These are phyloP conservation scores for Dryadomyces quercivorus DNA, from an alignment of 2,329 filamentous ascomycete species.

Conservation along the genomic window DNA sequence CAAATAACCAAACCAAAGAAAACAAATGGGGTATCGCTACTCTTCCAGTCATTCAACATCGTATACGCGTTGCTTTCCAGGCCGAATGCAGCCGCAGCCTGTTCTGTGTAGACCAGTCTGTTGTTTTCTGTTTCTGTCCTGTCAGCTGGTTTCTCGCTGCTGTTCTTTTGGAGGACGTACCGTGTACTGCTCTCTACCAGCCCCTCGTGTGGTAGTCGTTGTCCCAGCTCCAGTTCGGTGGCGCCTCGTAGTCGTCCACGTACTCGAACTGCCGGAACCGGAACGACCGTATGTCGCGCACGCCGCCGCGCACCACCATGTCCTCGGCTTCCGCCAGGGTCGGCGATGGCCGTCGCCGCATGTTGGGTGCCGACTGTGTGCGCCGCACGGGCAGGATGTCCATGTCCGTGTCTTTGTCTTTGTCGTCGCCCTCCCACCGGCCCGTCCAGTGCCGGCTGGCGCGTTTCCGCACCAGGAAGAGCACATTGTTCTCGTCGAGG, in stretches of 20 bases:
- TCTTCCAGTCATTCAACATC: background rate
- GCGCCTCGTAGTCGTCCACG: slow-evolving; percentile 4
- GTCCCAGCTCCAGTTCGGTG: slow-evolving; percentile 5
- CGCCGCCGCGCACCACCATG: background rate
- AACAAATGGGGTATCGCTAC: background rate
- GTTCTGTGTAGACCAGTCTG: background rate
- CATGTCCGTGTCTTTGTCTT: background rate
- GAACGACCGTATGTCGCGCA: background rate
- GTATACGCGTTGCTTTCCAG: background rate
- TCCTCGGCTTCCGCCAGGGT: background rate
- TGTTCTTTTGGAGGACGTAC: background rate
- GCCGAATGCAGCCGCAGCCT: background rate
- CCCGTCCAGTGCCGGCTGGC: slow-evolving; percentile 4
- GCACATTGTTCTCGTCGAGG: slow-evolving; percentile 5
- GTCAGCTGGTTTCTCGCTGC: background rate
- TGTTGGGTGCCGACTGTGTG: slow-evolving; percentile 6
- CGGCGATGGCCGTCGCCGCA: background rate
- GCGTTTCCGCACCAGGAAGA: slow-evolving; percentile 4
- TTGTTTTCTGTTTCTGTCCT: background rate
- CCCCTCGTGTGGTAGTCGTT: slow-evolving; percentile 8
- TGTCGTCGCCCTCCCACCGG: background rate
- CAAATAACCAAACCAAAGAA: background rate
- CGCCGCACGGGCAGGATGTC: background rate
- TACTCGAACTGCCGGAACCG: slow-evolving; percentile 1
- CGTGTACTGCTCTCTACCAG: slow-evolving; percentile 3